Percentiles rank a stretch among this genome's conserved stretches.
Evolutionary conservation across 768 basidiomycete genomes (phyloP).

Genomic region (Leccinum variicolor): DNA sequence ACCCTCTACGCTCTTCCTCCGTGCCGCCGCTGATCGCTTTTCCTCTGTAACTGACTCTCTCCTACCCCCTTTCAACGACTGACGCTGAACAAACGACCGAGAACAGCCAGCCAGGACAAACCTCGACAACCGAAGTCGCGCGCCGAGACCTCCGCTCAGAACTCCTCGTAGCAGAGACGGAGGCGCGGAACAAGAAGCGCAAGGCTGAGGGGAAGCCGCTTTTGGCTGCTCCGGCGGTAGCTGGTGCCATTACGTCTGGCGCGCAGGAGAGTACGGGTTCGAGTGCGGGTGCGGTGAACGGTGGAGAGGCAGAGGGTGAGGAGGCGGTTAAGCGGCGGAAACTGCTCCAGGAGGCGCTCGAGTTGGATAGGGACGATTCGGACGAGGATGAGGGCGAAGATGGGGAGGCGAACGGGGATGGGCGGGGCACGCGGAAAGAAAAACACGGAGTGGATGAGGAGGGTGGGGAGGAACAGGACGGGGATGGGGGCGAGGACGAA

Average conservation of each 20-base stretch:
- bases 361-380: constrained; percentile 87
- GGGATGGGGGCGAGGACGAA: constrained; percentile 37
- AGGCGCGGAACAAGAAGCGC: constrained; percentile 84
- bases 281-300: constrained; percentile 7
- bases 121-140: constrained; percentile 70
- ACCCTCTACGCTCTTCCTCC: background rate
- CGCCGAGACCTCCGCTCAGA: constrained; percentile 82
- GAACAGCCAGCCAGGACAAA: constrained; percentile 84
- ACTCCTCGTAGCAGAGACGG: constrained; percentile 80
- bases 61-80: background rate
- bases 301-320: constrained; percentile 60
- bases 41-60: background rate
- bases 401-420: constrained; percentile 43
- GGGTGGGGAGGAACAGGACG: constrained; percentile 67
- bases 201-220: constrained; percentile 75
- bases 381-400: constrained; percentile 61
- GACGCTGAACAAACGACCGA: background rate
- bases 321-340: constrained; percentile 80
- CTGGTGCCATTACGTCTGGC: background rate
- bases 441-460: constrained; percentile 57
- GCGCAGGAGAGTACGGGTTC: background rate
- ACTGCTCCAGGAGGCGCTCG: constrained; percentile 79
- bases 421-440: constrained; percentile 39
- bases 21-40: background rate
- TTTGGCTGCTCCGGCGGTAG: constrained; percentile 27